Conservation (phyloP, 202 grass and related monocot genomes). For the Hordeum pubiflorum region DNA sequence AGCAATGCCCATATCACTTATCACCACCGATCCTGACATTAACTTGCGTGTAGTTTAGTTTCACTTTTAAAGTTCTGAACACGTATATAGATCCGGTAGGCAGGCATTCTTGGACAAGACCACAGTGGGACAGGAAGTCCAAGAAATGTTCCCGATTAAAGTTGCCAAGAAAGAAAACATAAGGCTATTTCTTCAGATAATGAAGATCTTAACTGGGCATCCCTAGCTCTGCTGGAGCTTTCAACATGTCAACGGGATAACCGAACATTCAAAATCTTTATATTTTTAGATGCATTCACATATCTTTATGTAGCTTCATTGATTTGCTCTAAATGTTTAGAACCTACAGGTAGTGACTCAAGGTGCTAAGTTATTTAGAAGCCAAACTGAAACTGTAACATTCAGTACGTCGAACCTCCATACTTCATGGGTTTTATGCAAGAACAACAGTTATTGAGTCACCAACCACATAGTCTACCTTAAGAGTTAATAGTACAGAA, state of each 20-base stretch:
- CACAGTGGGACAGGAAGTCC: neutral
- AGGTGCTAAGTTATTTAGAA: neutral
- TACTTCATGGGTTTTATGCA: neutral
- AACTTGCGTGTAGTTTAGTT: neutral
- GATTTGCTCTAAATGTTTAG: neutral
- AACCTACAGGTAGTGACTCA: neutral
- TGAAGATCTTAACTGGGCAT: neutral
- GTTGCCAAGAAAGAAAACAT: neutral
- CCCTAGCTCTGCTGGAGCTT: neutral
- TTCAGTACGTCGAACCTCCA: neutral
- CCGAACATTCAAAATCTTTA: neutral
- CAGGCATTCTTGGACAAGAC: neutral
- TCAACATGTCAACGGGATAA: conserved; percentile 3
- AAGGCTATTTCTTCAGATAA: neutral
- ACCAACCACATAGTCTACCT: neutral
- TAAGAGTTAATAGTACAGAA: neutral
- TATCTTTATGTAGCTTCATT: neutral
- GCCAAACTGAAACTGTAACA: neutral
- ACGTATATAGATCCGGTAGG: neutral
- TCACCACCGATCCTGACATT: neutral
- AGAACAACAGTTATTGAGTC: neutral
- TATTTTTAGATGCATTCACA: neutral
- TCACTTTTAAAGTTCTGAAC: neutral
- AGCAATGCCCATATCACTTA: neutral
- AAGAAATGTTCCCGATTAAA: neutral